Evolutionary conservation across 2,329 filamentous ascomycete species (phyloP), one percentile per base, ranked within the genome.

Genomic region (Aureobasidium melanogenum): DNA sequence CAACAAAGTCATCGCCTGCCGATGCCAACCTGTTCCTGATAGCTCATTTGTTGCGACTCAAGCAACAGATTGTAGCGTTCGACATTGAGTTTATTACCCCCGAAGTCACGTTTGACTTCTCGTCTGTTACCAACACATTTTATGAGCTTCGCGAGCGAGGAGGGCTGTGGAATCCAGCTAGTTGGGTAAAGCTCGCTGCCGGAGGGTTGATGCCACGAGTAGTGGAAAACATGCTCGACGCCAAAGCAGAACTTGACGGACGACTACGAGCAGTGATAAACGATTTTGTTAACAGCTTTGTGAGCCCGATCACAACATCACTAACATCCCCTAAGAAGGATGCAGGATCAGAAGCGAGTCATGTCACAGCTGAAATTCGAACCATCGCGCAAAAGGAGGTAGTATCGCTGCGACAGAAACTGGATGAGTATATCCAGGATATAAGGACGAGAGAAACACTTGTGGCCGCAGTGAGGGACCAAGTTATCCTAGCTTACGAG

Each of bases 31-130:
- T 99, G 5, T 99, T 99, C 75, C 86, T 97, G 69, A 87, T 99
- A 68, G 94, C 93, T 68, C 96, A 99, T 71, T 82, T 99, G 1
- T 87, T 99, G 54, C 87, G 97, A 54, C 83, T 99, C 56, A 97
- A 97, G 74, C 95, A 97, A 71, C 90, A 97, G 72, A 88, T 99
- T 56, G 86, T 99, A 28, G 92, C 92, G 10, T 91, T 99, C 64
- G 94, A 99, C 75, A 97, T 99, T 66, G 92, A 88, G 70, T 88
- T 82, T 67, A 82, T 86, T 22, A 82, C 83, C 2, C 84, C 85
- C 4, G 85, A 88, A 64, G 77, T 87, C 51, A 80, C 81, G 15
- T 81, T 88, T 70, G 85, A 88, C 72, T 86, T 88, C 70, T 84
- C 83, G n/a, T 80, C 79, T 54, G 75, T 87, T 14, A 84, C 83